phyloP scores from a whole-genome alignment of 2,329 filamentous ascomycete genomes.

The Lomentospora prolificans region DNA sequence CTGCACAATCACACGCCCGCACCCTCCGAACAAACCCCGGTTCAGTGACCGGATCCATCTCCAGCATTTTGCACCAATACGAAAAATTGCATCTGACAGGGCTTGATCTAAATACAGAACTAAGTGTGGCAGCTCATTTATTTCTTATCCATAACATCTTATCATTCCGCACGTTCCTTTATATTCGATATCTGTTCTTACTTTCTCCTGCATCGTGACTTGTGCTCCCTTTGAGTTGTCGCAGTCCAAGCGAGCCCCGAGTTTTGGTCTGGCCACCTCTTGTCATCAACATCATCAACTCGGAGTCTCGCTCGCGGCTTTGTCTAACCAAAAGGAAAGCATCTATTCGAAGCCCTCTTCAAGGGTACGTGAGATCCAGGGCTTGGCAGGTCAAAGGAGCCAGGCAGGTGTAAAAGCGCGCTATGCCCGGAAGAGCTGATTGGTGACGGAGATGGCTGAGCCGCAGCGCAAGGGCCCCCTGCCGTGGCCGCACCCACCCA shows the following conservation, averaged over 20 bases:
- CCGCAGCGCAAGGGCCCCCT: not conserved
- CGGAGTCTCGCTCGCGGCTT: too few species aligned
- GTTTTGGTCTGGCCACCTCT: not conserved
- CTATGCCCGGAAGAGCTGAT: not conserved
- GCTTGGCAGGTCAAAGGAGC: too few species aligned
- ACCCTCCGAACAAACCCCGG: not conserved
- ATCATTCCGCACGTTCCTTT: not conserved
- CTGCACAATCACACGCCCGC: not conserved
- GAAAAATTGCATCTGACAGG: not conserved
- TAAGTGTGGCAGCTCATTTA: slow-evolving; percentile 2
- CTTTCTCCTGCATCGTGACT: not conserved
- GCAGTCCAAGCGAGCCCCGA: not conserved
- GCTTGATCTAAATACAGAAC: slow-evolving; percentile 1
- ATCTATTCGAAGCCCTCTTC: too few species aligned
- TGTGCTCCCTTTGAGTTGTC: not conserved
- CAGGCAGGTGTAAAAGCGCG: not conserved
- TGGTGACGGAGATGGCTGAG: not conserved
- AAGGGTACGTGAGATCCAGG: too few species aligned
- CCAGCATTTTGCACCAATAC: slow-evolving; percentile 1
- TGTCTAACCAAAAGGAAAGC: not conserved
- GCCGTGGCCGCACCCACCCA: too few species aligned
- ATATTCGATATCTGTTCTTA: not conserved
- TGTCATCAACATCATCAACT: not conserved
- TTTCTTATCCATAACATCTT: not conserved
- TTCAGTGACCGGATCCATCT: not conserved